Evolutionary conservation across 2,329 filamentous ascomycete species (phyloP).

Genomic region (Alternaria gansuensis): DNA sequence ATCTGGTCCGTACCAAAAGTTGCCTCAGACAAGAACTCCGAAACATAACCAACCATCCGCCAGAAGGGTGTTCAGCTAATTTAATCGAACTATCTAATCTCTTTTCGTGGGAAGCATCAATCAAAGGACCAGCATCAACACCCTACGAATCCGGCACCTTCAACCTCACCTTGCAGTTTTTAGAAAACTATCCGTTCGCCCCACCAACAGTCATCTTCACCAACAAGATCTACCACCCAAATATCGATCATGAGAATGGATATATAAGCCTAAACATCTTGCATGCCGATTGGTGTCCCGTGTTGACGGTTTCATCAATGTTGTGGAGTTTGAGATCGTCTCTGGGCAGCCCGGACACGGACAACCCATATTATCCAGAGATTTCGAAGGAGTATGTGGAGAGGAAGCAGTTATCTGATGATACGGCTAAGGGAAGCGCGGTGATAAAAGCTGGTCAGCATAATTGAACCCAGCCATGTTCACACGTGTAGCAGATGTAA

Average conservation of each 20-base stretch:
- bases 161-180: background rate
- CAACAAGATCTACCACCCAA: background rate
- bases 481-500: no score
- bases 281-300: background rate
- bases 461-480: background rate
- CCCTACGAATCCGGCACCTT: background rate
- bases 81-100: background rate
- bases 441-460: background rate
- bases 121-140: background rate
- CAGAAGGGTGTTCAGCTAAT: background rate
- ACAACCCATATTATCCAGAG: background rate
- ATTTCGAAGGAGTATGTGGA: background rate
- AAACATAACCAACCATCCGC: background rate
- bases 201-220: background rate
- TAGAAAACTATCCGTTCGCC: background rate
- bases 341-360: background rate
- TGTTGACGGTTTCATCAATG: background rate
- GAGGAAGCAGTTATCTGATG: background rate
- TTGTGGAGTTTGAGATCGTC: background rate
- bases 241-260: constrained; percentile 1
- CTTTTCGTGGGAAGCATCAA: background rate
- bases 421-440: background rate
- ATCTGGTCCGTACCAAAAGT: background rate
- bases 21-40: background rate
- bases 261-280: background rate